Conservation (phyloP, 2,329 filamentous ascomycete genomes). For the Allantophomopsis cytisporea region DNA sequence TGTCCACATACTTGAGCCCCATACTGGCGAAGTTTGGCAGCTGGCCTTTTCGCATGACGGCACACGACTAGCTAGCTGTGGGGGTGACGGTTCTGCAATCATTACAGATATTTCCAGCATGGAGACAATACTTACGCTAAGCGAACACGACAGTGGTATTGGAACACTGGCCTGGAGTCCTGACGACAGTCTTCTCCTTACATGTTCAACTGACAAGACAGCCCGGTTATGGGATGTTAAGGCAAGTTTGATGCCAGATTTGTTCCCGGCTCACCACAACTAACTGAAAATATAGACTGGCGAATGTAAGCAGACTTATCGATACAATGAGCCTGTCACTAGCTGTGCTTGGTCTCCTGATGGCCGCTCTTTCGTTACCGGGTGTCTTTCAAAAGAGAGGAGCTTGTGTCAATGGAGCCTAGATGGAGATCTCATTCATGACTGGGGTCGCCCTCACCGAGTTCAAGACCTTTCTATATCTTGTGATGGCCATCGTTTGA, state of each 20-base stretch:
- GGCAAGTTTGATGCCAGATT: slow-evolving; percentile 28
- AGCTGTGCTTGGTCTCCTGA: slow-evolving; percentile 82
- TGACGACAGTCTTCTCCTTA: slow-evolving; percentile 75
- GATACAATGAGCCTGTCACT: slow-evolving; percentile 71
- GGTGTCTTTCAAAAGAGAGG: slow-evolving; percentile 53
- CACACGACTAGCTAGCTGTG: slow-evolving; percentile 67
- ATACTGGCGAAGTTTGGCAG: slow-evolving; percentile 82
- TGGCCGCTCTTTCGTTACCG: slow-evolving; percentile 64
- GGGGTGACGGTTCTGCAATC: slow-evolving; percentile 58
- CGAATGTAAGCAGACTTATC: slow-evolving; percentile 19
- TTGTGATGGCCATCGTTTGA: slow-evolving; percentile 63
- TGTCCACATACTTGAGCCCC: slow-evolving; percentile 55
- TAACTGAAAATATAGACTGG: slow-evolving; percentile 36
- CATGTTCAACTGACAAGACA: slow-evolving; percentile 62
- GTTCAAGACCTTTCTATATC: slow-evolving; percentile 81
- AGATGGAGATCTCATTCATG: slow-evolving; percentile 44
- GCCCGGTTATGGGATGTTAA: slow-evolving; percentile 64
- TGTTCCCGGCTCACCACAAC: too few relatives aligned
- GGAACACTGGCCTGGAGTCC: slow-evolving; percentile 84
- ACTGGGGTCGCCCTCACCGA: slow-evolving; percentile 58
- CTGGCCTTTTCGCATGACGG: slow-evolving; percentile 85
- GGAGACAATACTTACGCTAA: slow-evolving; percentile 43
- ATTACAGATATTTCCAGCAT: slow-evolving; percentile 74
- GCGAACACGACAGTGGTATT: slow-evolving; percentile 56
- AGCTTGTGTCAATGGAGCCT: slow-evolving; percentile 62